These are phyloP conservation scores for Phialophora verrucosa DNA, from an alignment of 2,329 filamentous ascomycete genomes.

Conservation along the genomic window DNA sequence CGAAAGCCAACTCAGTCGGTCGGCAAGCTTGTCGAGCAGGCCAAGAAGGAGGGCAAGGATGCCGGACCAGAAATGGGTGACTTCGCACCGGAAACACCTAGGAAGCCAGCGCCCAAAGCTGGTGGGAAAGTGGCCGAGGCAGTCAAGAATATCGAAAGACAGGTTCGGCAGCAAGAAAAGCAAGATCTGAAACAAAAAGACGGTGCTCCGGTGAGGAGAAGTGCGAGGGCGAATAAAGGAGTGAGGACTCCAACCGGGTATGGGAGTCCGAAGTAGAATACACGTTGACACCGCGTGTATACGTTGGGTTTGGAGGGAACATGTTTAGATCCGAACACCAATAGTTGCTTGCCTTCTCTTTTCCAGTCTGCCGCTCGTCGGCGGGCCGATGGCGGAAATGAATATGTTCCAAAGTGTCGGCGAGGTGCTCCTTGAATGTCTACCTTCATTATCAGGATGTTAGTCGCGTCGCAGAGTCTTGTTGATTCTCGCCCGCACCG, in stretches of 20 bases:
- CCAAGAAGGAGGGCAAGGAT: conserved; percentile 16
- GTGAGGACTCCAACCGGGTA: conserved; percentile 24
- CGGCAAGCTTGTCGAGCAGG: conserved; percentile 28
- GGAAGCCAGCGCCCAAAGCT: not conserved
- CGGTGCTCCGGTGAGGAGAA: conserved; percentile 31
- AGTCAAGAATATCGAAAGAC: conserved; percentile 25
- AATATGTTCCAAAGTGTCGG: not conserved
- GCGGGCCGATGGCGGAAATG: not conserved
- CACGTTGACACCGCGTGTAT: not conserved
- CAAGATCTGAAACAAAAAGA: conserved; percentile 28
- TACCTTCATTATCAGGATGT: not conserved
- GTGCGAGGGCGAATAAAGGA: conserved; percentile 30
- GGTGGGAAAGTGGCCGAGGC: conserved; percentile 22
- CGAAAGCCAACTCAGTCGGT: conserved; percentile 26
- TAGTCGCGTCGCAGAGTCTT: not conserved
- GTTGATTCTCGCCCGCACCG: not conserved
- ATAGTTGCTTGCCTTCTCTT: not conserved
- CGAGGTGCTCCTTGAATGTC: not conserved
- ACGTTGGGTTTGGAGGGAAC: not conserved
- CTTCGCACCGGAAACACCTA: not conserved
- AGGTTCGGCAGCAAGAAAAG: conserved; percentile 17
- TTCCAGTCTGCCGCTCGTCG: not conserved
- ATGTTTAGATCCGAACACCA: not conserved
- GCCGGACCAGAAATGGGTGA: conserved; percentile 2
- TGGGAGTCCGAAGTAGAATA: not conserved